Evolutionary conservation across 2,329 filamentous ascomycete species (phyloP).

Genomic region (Sodiomyces alkalinus): DNA sequence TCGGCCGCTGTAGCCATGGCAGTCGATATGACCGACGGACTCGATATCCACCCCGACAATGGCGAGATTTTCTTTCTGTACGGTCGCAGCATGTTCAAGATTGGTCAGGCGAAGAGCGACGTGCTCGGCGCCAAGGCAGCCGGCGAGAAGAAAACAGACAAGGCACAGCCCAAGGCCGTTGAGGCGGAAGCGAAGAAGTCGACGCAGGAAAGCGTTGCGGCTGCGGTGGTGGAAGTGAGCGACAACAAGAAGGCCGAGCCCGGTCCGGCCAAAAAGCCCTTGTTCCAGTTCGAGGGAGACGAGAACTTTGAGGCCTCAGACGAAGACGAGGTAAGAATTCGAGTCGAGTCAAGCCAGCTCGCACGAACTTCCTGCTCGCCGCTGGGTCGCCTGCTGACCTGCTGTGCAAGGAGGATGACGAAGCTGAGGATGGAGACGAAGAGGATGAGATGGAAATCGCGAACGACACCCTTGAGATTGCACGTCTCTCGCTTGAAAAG

Average conservation of each 20-base stretch:
- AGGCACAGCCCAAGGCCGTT: conserved; percentile 18
- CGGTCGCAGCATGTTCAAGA: conserved; percentile 83
- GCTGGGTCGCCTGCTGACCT: conserved; percentile 4
- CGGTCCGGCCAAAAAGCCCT: conserved; percentile 48
- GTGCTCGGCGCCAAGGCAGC: conserved; percentile 73
- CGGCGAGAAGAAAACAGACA: conserved; percentile 29
- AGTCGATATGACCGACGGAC: conserved; percentile 72
- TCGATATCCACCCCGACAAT: conserved; percentile 74
- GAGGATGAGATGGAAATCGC: conserved; percentile 65
- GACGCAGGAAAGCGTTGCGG: conserved; percentile 28
- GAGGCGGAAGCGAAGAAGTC: conserved; percentile 25
- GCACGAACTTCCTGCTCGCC: not conserved
- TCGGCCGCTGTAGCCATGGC: conserved; percentile 82
- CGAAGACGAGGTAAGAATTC: conserved; percentile 43
- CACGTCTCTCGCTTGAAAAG: conserved; percentile 50
- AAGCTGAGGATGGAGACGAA: conserved; percentile 34
- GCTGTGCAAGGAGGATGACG: conserved; percentile 18
- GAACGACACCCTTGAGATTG: conserved; percentile 72
- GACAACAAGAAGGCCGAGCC: conserved; percentile 21
- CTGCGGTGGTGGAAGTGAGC: conserved; percentile 27
- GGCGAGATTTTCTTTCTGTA: conserved; percentile 91
- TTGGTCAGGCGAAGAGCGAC: conserved; percentile 87
- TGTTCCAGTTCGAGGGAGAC: conserved; percentile 87
- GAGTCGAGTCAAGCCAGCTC: no score
- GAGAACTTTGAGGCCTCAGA: conserved; percentile 83